Evolutionary conservation across 352 stramenopile genomes (phyloP).

Genomic region (Phytophthora cactorum): DNA sequence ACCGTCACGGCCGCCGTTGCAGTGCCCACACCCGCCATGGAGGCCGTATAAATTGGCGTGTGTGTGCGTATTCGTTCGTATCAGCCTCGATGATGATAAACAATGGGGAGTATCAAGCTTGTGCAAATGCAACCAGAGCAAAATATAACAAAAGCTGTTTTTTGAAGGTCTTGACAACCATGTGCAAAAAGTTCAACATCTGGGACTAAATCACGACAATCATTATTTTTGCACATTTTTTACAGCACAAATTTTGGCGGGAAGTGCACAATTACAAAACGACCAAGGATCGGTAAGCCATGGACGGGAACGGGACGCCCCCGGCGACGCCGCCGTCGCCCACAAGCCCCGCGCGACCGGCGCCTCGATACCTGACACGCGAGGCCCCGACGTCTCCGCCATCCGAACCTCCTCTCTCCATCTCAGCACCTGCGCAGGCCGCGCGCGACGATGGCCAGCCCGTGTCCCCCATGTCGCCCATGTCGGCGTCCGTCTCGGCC

Average conservation of each 20-base stretch:
- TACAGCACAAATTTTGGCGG: conserved; percentile 21
- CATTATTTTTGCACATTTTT: no score
- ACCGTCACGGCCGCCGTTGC: conserved; percentile 4
- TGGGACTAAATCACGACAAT: no score
- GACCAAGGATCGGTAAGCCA: conserved; percentile 4
- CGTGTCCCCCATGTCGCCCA: conserved; percentile 50
- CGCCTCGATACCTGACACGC: conserved; percentile 57
- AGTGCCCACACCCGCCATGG: conserved; percentile 36
- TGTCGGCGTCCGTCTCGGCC: conserved; percentile 64
- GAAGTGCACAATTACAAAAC: conserved; percentile 4
- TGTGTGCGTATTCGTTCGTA: conserved; percentile 29
- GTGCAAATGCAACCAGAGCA: neutral
- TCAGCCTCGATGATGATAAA: conserved; percentile 22
- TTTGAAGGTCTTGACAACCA: neutral
- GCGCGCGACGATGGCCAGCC: conserved; percentile 13
- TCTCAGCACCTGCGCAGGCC: conserved; percentile 14
- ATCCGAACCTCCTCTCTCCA: conserved; percentile 9
- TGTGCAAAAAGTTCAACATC: conserved; percentile 1
- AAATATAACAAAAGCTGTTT: neutral
- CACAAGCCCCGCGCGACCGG: conserved; percentile 45
- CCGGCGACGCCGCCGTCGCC: conserved; percentile 65
- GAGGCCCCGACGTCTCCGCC: conserved; percentile 23
- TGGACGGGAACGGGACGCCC: conserved; percentile 49
- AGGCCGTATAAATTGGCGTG: conserved; percentile 35
- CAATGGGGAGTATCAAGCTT: conserved; percentile 30